Percentiles rank a stretch among this genome's conserved stretches.
Conservation (phyloP, 176 grass and related monocot genomes). For the Pontederia crassipes region DNA sequence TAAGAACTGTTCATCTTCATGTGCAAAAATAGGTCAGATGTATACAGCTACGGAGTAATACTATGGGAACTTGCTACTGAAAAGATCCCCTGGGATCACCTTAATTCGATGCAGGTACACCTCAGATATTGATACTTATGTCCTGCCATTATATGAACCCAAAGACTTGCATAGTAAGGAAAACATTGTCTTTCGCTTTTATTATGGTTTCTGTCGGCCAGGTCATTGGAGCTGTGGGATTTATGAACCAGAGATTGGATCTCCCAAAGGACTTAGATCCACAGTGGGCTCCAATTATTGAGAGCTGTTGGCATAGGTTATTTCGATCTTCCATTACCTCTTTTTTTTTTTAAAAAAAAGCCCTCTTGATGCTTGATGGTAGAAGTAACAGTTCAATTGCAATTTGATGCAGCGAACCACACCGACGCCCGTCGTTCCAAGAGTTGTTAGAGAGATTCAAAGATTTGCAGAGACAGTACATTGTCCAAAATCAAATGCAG, state of each 20-base stretch:
- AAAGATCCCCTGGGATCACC: constrained; percentile 98
- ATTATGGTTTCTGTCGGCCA: constrained; percentile 10
- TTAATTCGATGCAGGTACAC: constrained; percentile 92
- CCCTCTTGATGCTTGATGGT: too few species aligned
- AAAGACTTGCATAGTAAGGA: neutral
- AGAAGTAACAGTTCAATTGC: neutral
- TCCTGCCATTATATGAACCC: neutral
- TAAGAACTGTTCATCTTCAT: constrained; percentile 8
- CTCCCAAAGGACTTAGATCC: constrained; percentile 65
- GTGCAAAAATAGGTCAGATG: constrained; percentile 68
- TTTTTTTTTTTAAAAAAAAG: neutral
- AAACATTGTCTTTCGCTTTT: neutral
- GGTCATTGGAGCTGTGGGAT: constrained; percentile 87
- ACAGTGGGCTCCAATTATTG: constrained; percentile 69
- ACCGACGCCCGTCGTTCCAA: constrained; percentile 63
- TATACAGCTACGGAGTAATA: constrained; percentile 94
- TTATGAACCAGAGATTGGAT: constrained; percentile 93
- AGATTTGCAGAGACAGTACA: constrained; percentile 53
- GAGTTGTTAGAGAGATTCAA: constrained; percentile 66
- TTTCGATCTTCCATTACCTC: neutral
- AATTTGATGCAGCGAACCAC: constrained; percentile 43
- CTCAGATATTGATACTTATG: constrained; percentile 7
- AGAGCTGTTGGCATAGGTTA: constrained; percentile 91
- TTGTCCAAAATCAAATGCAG: constrained; percentile 46
- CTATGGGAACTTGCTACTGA: constrained; percentile 97